A percentile compares a stretch with the other conserved stretches of the same genome.
Conservation (phyloP, 768 basidiomycete genomes). For the Tulasnella sp. region DNA sequence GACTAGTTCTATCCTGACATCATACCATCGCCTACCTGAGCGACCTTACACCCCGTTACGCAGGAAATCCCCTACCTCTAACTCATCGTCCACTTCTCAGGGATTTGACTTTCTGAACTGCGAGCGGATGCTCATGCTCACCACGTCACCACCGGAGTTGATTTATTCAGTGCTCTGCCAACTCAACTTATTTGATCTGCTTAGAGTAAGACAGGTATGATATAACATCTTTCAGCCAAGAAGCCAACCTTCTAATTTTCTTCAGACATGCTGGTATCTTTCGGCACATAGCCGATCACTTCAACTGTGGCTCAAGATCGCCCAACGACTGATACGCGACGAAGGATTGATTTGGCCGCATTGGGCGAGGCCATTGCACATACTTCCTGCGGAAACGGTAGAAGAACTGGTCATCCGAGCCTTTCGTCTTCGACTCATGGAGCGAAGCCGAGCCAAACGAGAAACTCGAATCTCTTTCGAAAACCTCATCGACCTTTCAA, state of each 20-base stretch:
- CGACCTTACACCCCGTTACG: not conserved
- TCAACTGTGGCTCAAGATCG: not conserved
- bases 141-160: not conserved
- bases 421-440: not conserved
- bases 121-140: too few species aligned
- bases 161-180: not conserved
- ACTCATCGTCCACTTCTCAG: too few species aligned
- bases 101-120: too few species aligned
- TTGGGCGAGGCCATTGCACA: not conserved
- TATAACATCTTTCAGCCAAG: not conserved
- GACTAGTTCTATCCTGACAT: too few species aligned
- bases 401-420: not conserved
- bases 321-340: not conserved
- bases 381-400: not conserved
- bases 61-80: too few species aligned
- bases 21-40: not conserved
- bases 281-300: not conserved
- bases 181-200: not conserved
- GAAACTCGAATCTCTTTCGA: not conserved
- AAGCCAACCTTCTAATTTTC: not conserved
- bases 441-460: not conserved
- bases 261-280: not conserved
- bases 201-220: not conserved
- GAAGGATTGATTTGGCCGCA: not conserved
- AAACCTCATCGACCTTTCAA: not conserved